Conservation (phyloP, 345 rosid species). For the Aethionema arabicum region DNA sequence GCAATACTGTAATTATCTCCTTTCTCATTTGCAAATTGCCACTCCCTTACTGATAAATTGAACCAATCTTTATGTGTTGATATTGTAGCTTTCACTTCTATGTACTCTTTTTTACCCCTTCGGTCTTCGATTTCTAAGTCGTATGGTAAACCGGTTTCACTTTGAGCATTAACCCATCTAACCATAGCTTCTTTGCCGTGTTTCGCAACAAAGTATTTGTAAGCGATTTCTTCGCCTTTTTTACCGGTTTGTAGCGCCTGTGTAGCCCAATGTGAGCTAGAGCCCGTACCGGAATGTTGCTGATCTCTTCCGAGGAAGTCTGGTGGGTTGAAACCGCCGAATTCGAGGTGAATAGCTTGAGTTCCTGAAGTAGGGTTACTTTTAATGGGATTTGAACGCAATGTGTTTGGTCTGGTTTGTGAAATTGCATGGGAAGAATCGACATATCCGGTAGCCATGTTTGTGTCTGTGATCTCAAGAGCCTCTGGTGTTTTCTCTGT, state of each 20-base stretch:
- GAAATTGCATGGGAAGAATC: constrained; percentile 23
- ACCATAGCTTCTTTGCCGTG: constrained; percentile 42
- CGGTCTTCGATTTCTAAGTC: constrained; percentile 49
- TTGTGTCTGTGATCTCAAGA: constrained; percentile 28
- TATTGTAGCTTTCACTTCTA: constrained; percentile 86
- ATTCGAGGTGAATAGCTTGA: constrained; percentile 33
- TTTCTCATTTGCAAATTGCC: constrained; percentile 72
- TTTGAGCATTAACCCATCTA: constrained; percentile 73
- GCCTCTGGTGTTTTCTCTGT: constrained; percentile 30
- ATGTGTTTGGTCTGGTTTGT: constrained; percentile 21
- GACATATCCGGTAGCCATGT: constrained; percentile 42
- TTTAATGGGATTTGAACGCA: constrained; percentile 17
- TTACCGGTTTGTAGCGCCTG: constrained; percentile 63
- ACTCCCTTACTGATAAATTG: constrained; percentile 67
- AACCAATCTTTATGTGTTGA: constrained; percentile 81
- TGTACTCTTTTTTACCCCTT: constrained; percentile 46
- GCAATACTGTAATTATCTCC: constrained; percentile 63
- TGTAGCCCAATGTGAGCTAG: constrained; percentile 32
- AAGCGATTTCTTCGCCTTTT: constrained; percentile 71
- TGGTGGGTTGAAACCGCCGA: constrained; percentile 28
- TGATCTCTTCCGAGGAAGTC: constrained; percentile 50
- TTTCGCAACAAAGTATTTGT: constrained; percentile 46
- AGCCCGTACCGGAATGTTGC: constrained; percentile 41
- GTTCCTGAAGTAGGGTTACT: constrained; percentile 25
- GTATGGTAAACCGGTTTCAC: constrained; percentile 79